Evolutionary conservation across 1,284 basidiomycete species (phyloP).

Genomic region (Ceratobasidium theobromae): DNA sequence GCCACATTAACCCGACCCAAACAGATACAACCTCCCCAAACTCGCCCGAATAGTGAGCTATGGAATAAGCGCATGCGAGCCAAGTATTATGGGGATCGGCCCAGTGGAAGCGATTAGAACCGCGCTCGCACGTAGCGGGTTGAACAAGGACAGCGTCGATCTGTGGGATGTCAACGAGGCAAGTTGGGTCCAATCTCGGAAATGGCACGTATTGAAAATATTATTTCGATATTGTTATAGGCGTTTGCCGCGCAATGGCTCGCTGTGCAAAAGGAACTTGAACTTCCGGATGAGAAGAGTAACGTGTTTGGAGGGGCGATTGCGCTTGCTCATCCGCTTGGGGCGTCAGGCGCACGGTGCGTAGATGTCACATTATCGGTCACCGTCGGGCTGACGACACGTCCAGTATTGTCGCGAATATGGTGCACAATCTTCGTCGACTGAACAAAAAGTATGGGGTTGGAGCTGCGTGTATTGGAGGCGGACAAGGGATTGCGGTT

Average conservation of each 20-base stretch:
- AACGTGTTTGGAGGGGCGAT: constrained; percentile 51
- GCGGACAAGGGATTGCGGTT: constrained; percentile 49
- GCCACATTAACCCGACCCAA: background rate
- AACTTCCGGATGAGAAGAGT: constrained; percentile 52
- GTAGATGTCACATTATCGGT: constrained; percentile 29
- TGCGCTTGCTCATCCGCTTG: constrained; percentile 56
- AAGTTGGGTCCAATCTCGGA: background rate
- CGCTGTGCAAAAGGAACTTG: constrained; percentile 53
- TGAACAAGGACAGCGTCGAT: constrained; percentile 51
- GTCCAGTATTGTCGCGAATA: constrained; percentile 50
- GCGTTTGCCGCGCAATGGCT: constrained; percentile 58
- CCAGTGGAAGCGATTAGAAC: constrained; percentile 49
- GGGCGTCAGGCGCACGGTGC: constrained; percentile 50
- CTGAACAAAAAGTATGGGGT: constrained; percentile 54
- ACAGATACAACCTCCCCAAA: constrained; percentile 48
- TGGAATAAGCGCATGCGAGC: constrained; percentile 55
- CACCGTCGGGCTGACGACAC: background rate
- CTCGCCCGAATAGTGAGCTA: constrained; percentile 52
- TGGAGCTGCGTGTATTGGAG: constrained; percentile 55
- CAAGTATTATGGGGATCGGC: constrained; percentile 58
- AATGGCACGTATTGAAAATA: background rate
- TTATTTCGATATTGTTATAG: no score
- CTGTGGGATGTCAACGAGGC: constrained; percentile 56
- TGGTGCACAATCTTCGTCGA: constrained; percentile 53
- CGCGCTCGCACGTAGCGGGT: constrained; percentile 44